Evolutionary conservation across 148 eudicot species (phyloP), one percentile per base, ranked within the genome.

Genomic region (Vaccinium myrtillus): DNA sequence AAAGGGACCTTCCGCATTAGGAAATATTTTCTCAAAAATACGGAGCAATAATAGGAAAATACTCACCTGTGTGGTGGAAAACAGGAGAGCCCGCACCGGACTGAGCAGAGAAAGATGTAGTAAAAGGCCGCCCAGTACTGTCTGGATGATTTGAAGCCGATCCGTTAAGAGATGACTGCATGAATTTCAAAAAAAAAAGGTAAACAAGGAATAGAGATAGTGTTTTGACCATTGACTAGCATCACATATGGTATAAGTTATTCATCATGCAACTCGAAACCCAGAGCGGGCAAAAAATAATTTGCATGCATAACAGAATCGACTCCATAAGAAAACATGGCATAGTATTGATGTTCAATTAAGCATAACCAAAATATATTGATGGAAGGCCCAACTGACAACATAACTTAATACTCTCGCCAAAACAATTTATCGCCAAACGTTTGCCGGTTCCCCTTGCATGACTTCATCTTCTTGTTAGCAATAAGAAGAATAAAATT

Each of bases 71-170:
- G 87, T 93, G 95, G 85, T 92, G 91, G 87, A 51, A 89, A 87
- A 83, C 92, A 87, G 92, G 92, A 81, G 94, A 94, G 32, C 88
- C 94, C 39, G 91, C 89, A 83, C 95, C 91, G 82, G 93, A 91
- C 79, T 87, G 91, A 87, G 89, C 86, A 85, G 95, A 86, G 86
- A 92, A 92, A 75, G 93, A 92, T 86, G 91, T 73, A 54, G 90
- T 73, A 85, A 90, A 91, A 75, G 93, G 85, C 23, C 89, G 90
- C 78, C 89, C 91, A 36, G 89, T 77, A 87, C 84, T 87, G 82
- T 93, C 97, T 15, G 88, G 91, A 86, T 88, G 88, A 90, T 92
- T 91, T 83, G 93, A 91, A 81, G 91, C 85, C 59, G 93, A 87
- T 54, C 93, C 92, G 69, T 88, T 91, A 51, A 91, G 79, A 83